Conservation (phyloP, 768 basidiomycete species). For the Tylopilus subfusipes region DNA sequence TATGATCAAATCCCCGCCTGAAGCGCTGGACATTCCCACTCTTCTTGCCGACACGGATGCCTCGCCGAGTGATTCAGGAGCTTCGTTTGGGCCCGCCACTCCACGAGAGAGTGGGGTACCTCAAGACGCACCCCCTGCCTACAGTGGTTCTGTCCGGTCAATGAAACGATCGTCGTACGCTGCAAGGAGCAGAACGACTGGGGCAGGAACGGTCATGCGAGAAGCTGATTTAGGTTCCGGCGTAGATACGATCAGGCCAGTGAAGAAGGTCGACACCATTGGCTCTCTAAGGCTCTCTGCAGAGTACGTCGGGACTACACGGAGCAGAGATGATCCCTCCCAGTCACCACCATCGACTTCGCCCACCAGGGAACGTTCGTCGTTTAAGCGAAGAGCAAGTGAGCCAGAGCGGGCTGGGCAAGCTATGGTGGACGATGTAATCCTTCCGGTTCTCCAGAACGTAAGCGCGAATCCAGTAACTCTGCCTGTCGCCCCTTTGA, state of each 20-base stretch:
- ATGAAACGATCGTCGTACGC: constrained; percentile 75
- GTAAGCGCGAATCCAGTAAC: constrained; percentile 41
- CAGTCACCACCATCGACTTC: constrained; percentile 42
- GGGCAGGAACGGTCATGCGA: constrained; percentile 68
- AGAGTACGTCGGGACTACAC: constrained; percentile 75
- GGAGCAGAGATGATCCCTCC: constrained; percentile 49
- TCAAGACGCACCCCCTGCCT: constrained; percentile 70
- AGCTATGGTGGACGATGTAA: constrained; percentile 75
- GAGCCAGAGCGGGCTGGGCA: constrained; percentile 64
- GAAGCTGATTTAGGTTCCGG: constrained; percentile 86
- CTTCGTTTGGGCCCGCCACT: constrained; percentile 37
- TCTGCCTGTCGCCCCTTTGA: background rate
- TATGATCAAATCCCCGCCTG: constrained; percentile 48
- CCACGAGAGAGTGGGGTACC: constrained; percentile 33
- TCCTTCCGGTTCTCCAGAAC: constrained; percentile 73
- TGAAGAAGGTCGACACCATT: constrained; percentile 84
- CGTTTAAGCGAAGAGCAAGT: constrained; percentile 49
- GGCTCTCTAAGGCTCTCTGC: constrained; percentile 73
- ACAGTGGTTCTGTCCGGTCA: constrained; percentile 61
- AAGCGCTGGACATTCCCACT: constrained; percentile 42
- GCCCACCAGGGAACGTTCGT: constrained; percentile 37
- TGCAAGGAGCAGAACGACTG: constrained; percentile 58
- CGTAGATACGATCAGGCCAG: constrained; percentile 86
- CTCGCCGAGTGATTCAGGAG: constrained; percentile 46
- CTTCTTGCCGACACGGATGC: constrained; percentile 35